Evolutionary conservation across 2,329 filamentous ascomycete species (phyloP).

Genomic region (Leptosphaerulina australis): DNA sequence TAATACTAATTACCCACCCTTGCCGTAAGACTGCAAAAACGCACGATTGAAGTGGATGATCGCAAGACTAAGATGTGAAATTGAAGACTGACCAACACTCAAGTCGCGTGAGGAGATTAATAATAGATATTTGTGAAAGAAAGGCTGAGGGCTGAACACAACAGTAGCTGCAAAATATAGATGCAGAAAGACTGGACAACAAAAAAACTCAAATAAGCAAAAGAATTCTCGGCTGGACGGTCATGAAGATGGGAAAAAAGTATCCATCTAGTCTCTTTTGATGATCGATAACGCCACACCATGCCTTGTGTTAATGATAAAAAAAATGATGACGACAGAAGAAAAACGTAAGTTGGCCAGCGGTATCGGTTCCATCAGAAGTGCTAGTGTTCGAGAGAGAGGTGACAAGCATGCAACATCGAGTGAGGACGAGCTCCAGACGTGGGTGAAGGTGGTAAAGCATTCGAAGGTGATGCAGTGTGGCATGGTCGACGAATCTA

Average conservation of each 20-base stretch:
- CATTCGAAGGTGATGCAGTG: too few relatives aligned
- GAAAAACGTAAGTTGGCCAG: not conserved
- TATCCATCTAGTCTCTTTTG: not conserved
- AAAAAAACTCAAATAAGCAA: not conserved
- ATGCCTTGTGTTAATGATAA: not conserved
- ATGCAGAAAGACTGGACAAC: not conserved
- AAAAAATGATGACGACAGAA: not conserved
- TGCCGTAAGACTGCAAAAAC: not conserved
- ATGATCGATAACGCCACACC: not conserved
- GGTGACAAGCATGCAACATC: not conserved
- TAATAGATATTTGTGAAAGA: conserved; percentile 1
- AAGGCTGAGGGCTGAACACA: not conserved
- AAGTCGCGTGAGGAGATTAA: conserved; percentile 1
- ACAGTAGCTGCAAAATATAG: not conserved
- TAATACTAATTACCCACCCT: not conserved
- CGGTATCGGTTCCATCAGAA: not conserved
- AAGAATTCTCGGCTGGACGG: not conserved
- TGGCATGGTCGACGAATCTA: not conserved
- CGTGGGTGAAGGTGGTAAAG: not conserved
- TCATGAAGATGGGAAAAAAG: not conserved
- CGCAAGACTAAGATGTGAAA: conserved; percentile 4
- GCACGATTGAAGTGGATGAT: not conserved
- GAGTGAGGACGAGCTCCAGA: not conserved
- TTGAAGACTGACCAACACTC: not conserved
- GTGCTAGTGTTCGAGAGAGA: not conserved